These are phyloP conservation scores for Trichosporon sp. DNA, from an alignment of 1,284 basidiomycete genomes.

Conservation along the genomic window DNA sequence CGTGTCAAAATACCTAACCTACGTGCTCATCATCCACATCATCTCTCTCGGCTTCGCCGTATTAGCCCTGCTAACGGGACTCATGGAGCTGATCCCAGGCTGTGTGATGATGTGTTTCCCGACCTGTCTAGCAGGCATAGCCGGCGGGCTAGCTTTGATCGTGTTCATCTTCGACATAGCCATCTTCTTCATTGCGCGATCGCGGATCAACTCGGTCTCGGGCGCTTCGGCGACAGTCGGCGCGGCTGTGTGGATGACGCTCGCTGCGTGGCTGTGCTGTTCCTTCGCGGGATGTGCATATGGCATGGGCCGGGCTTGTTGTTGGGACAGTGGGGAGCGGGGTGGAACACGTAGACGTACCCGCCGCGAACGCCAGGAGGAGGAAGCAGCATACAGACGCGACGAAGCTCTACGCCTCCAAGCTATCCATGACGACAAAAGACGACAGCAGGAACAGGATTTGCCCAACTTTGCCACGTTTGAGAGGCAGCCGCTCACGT, in stretches of 20 bases:
- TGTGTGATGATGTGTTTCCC: slow-evolving; percentile 79
- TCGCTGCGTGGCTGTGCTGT: slow-evolving; percentile 72
- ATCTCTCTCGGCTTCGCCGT: slow-evolving; percentile 68
- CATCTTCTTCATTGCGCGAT: slow-evolving; percentile 75
- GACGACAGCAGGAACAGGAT: slow-evolving; percentile 36
- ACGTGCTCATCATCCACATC: slow-evolving; percentile 78
- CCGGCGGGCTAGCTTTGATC: slow-evolving; percentile 63
- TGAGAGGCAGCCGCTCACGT: slow-evolving; percentile 32
- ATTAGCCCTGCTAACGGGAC: slow-evolving; percentile 66
- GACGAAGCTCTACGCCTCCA: slow-evolving; percentile 30
- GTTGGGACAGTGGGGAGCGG: slow-evolving; percentile 54
- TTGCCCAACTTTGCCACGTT: slow-evolving; percentile 36
- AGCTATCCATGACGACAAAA: slow-evolving; percentile 38
- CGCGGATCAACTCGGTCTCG: slow-evolving; percentile 62
- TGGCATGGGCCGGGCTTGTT: slow-evolving; percentile 70
- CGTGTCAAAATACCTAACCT: slow-evolving; percentile 79
- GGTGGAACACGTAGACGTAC: slow-evolving; percentile 58
- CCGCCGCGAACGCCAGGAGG: slow-evolving; percentile 31
- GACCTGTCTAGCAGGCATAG: slow-evolving; percentile 68
- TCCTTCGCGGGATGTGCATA: slow-evolving; percentile 83
- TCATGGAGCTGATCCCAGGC: slow-evolving; percentile 76
- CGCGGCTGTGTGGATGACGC: slow-evolving; percentile 74
- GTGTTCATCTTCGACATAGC: slow-evolving; percentile 82
- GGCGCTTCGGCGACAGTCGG: slow-evolving; percentile 70
- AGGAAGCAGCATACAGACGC: slow-evolving; percentile 16